A percentile compares a stretch with the other conserved stretches of the same genome.
phyloP scores from a whole-genome alignment of 2,329 filamentous ascomycete species.

The Xylaria sp. region DNA sequence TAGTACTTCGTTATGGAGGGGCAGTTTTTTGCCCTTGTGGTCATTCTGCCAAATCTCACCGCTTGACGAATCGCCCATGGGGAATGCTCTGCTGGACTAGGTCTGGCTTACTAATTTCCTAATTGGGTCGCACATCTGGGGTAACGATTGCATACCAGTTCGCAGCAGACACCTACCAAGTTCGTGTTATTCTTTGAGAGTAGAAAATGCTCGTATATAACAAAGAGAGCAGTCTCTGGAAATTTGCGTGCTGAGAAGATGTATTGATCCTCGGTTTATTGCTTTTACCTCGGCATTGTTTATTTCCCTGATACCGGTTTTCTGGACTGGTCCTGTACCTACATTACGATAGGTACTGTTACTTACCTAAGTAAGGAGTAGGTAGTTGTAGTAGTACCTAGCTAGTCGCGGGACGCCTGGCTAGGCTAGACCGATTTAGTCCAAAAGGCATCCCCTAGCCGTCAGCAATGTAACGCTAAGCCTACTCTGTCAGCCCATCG shows the following conservation, averaged over 20 bases:
- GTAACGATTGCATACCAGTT: background rate
- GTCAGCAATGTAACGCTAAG: constrained; percentile 14
- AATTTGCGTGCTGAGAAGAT: too few species aligned
- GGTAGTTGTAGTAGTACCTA: too few species aligned
- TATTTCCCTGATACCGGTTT: too few species aligned
- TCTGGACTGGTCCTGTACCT: too few species aligned
- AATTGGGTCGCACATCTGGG: background rate
- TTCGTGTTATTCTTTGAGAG: background rate
- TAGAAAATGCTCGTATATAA: background rate
- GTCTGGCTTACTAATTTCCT: constrained; percentile 4
- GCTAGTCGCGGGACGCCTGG: background rate
- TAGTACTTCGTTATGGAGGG: constrained; percentile 23
- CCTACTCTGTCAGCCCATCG: constrained; percentile 3
- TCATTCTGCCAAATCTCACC: constrained; percentile 24
- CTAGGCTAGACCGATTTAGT: background rate
- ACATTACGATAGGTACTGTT: too few species aligned
- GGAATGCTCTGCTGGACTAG: too few species aligned
- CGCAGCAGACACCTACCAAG: too few species aligned
- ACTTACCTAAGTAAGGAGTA: too few species aligned
- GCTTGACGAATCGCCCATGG: too few species aligned
- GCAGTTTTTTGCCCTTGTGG: constrained; percentile 21
- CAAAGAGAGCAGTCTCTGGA: too few species aligned
- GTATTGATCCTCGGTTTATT: too few species aligned
- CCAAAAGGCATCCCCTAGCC: background rate
- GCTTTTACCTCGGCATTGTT: too few species aligned